Evolutionary conservation across 2,329 filamentous ascomycete species (phyloP), one percentile per base, ranked within the genome.

Genomic region (Claviceps humidiphila): DNA sequence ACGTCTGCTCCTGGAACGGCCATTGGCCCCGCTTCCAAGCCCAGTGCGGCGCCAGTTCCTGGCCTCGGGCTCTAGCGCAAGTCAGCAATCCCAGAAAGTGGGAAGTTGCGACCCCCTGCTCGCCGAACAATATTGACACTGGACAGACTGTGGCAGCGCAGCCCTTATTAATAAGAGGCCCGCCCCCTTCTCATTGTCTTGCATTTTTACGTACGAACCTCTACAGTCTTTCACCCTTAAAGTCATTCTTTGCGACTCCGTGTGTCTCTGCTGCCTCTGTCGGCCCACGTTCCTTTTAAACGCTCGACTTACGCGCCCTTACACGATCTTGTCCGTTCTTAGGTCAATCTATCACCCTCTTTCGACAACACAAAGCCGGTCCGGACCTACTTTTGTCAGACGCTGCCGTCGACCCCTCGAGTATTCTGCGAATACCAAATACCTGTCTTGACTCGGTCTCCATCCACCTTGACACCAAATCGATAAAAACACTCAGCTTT

Each of bases 401-500:
- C 30, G 30, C 30, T 8, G 30, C 11, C 30, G 30, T 34, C 30
- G 30, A 34, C 9, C 30, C 30, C 30, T 43, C 30, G 30, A 37
- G 54, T 57, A 57, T 57, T 58, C 56, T 53, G 56, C 39, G 52
- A 57, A 53, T 54, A 57, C 51, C 20, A 53, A n/a, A 11, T 24
- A 4, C 24, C 20, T 34, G 24, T 16, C 45, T 20, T 49, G 51
- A 55, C 44, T 53, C 49, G 39, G 22, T 39, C 51, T 51, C 40
- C 5, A 34, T 34, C 9, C 9, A 34, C 30, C 30, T 34, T 9
- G 11, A 34, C 30, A 5, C 8, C n/a, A 8, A 16, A 43, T 14
- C 13, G 14, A 22, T 13, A 42, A 46, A 20, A 22, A 43, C 6
- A 16, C n/a, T 34, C 53, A 22, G 22, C 55, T 16, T 22, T 26